Evolutionary conservation across 345 rosid species (phyloP).

Genomic region (Trapa bicornis): DNA sequence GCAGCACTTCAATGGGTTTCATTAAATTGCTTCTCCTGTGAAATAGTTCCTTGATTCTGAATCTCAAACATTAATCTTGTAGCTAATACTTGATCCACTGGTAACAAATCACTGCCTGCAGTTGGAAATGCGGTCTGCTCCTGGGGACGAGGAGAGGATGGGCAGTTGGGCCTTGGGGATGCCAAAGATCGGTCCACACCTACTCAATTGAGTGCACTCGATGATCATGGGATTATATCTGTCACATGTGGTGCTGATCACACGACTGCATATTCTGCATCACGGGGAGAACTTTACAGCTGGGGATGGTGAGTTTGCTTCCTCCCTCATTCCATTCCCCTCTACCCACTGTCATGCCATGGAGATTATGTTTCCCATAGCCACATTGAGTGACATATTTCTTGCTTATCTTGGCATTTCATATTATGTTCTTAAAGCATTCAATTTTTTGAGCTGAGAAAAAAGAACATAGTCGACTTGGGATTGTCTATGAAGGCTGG

Average conservation of each 20-base stretch:
- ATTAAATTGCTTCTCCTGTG: not conserved
- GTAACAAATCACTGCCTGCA: conserved; percentile 14
- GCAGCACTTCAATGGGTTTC: not conserved
- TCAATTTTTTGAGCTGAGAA: not conserved
- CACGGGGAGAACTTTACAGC: conserved; percentile 54
- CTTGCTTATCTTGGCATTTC: not conserved
- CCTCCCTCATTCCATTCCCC: not conserved
- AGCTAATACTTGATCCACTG: not conserved
- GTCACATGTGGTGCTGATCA: conserved; percentile 95
- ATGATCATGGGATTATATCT: conserved; percentile 46
- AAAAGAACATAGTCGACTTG: not conserved
- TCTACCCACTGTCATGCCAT: too few species aligned
- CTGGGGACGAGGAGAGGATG: conserved; percentile 99
- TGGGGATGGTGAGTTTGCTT: conserved; percentile 54
- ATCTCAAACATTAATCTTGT: not conserved
- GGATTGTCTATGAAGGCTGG: not conserved
- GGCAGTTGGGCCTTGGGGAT: conserved; percentile 94
- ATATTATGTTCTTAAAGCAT: not conserved
- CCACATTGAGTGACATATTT: not conserved
- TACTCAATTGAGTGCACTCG: conserved; percentile 61
- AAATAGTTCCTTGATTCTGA: not conserved
- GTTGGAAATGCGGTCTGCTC: conserved; percentile 88
- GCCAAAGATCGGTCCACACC: conserved; percentile 82
- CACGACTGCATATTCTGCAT: conserved; percentile 65
- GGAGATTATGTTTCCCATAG: not conserved